Percentiles rank a stretch among this genome's conserved stretches.
phyloP scores from a whole-genome alignment of 305 asterid species.

The Lippia alba region DNA sequence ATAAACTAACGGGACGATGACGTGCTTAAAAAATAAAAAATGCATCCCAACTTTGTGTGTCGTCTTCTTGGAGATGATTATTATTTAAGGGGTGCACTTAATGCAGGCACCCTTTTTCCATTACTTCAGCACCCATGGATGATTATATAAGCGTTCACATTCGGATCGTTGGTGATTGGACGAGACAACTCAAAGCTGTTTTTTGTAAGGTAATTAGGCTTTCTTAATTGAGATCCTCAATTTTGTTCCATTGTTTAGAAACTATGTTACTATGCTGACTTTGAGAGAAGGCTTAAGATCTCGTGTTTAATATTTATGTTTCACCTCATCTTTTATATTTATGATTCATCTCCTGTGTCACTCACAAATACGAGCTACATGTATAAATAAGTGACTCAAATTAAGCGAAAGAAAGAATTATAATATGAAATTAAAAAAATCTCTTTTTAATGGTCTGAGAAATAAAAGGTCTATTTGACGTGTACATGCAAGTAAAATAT shows the following conservation, averaged over 20 bases:
- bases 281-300: too few species aligned
- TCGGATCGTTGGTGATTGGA: constrained; percentile 87
- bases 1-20: not conserved
- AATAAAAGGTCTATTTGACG: too few species aligned
- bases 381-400: too few species aligned
- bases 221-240: not conserved
- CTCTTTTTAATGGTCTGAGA: too few species aligned
- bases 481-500: too few species aligned
- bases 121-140: constrained; percentile 90
- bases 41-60: not conserved
- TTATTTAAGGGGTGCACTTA: constrained; percentile 14
- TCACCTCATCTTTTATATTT: too few species aligned
- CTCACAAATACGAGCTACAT: too few species aligned
- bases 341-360: too few species aligned
- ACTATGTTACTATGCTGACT: not conserved
- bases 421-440: too few species aligned
- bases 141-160: constrained; percentile 86
- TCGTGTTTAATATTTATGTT: too few species aligned
- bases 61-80: constrained; percentile 12
- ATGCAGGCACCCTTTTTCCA: constrained; percentile 92
- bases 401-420: too few species aligned
- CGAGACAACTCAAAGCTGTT: constrained; percentile 70
- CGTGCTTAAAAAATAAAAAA: constrained; percentile 15
- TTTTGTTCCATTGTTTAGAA: not conserved
- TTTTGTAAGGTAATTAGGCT: constrained; percentile 65